Conservation (phyloP, 805 yeast genomes). For the Torulaspora maleeae region DNA sequence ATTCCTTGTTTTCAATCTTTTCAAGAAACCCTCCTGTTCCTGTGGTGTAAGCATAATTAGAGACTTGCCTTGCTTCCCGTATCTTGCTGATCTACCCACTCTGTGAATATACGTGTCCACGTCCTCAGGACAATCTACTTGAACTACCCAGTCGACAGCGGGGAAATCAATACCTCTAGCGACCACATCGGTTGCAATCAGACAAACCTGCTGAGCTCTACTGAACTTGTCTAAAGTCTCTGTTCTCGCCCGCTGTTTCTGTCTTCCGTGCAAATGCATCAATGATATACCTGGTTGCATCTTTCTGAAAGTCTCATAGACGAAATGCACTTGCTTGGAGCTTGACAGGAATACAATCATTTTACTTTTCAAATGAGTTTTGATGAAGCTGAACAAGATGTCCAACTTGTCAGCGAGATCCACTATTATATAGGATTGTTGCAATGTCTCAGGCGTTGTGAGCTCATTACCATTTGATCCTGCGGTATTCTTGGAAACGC, state of each 20-base stretch:
- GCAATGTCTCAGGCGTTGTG: slow-evolving; percentile 77
- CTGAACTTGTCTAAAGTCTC: slow-evolving; percentile 78
- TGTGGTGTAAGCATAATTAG: slow-evolving; percentile 76
- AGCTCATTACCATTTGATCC: slow-evolving; percentile 51
- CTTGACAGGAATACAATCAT: slow-evolving; percentile 81
- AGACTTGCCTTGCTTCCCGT: slow-evolving; percentile 79
- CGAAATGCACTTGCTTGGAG: slow-evolving; percentile 85
- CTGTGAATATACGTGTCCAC: slow-evolving; percentile 84
- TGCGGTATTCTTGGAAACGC: slow-evolving; percentile 36
- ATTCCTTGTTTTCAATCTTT: slow-evolving; percentile 54
- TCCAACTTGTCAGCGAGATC: slow-evolving; percentile 79
- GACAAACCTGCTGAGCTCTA: slow-evolving; percentile 71
- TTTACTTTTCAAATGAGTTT: slow-evolving; percentile 74
- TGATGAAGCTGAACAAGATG: slow-evolving; percentile 77
- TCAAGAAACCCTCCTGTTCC: slow-evolving; percentile 74
- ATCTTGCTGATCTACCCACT: slow-evolving; percentile 86
- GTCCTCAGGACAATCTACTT: slow-evolving; percentile 88
- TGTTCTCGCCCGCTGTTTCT: slow-evolving; percentile 81
- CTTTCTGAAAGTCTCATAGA: slow-evolving; percentile 79
- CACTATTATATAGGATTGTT: slow-evolving; percentile 73
- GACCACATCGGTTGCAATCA: slow-evolving; percentile 86
- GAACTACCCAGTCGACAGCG: slow-evolving; percentile 91
- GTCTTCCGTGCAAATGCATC: slow-evolving; percentile 82
- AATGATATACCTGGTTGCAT: slow-evolving; percentile 89
- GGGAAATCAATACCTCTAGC: slow-evolving; percentile 93